phyloP scores from a whole-genome alignment of 306 rosid species.

The Canavalia gladiata region DNA sequence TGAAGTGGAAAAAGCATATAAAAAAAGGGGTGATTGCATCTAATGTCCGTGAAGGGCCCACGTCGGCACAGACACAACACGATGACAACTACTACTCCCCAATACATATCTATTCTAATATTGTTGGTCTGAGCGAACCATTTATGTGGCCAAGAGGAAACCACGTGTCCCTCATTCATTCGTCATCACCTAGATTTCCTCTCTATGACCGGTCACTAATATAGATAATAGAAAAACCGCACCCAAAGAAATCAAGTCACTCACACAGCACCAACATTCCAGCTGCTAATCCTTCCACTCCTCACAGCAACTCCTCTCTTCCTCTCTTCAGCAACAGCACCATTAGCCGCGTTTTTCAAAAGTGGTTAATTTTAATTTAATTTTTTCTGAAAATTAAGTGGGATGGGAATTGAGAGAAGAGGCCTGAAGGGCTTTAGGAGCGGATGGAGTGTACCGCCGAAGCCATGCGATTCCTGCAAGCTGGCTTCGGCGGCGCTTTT shows the following conservation, averaged over 20 bases:
- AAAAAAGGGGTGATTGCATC: conserved; percentile 40
- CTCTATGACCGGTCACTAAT: conserved; percentile 48
- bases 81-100: conserved; percentile 60
- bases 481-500: conserved; percentile 64
- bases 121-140: conserved; percentile 35
- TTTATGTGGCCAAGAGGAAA: conserved; percentile 49
- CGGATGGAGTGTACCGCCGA: conserved; percentile 63
- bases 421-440: conserved; percentile 52
- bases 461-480: conserved; percentile 85
- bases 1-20: conserved; percentile 16
- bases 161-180: conserved; percentile 63
- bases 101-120: conserved; percentile 41
- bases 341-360: conserved; percentile 18
- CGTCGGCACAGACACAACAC: conserved; percentile 71
- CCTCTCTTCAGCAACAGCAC: not conserved
- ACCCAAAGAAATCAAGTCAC: conserved; percentile 47
- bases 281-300: not conserved
- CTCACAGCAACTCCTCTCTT: not conserved
- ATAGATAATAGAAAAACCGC: conserved; percentile 55
- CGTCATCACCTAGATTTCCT: conserved; percentile 66
- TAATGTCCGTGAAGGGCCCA: conserved; percentile 59
- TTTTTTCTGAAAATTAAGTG: not conserved
- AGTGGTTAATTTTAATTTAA: not conserved
- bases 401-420: conserved; percentile 68
- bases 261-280: not conserved